These are phyloP conservation scores for Alliaria petiolata DNA, from an alignment of 345 rosid genomes.

Conservation along the genomic window DNA sequence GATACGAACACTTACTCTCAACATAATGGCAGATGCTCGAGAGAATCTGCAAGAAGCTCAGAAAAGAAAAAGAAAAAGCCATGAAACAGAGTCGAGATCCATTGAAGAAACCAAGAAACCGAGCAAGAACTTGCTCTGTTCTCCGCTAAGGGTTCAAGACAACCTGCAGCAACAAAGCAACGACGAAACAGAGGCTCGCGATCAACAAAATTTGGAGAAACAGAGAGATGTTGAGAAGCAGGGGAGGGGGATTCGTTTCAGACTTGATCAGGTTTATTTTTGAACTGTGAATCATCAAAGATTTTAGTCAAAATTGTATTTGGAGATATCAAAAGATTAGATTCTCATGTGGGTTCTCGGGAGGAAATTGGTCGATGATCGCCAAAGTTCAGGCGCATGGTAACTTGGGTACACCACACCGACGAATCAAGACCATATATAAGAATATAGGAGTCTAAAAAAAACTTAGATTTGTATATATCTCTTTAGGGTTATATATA, in stretches of 20 bases:
- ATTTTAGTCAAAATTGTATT: too few species aligned
- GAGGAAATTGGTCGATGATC: too few species aligned
- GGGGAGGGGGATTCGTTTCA: background rate
- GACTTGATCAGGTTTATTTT: background rate
- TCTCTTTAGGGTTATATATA: too few species aligned
- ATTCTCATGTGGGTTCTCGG: too few species aligned
- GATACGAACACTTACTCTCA: background rate
- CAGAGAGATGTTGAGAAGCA: background rate
- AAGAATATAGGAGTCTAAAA: too few species aligned
- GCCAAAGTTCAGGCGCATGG: too few species aligned
- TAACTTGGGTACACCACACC: too few species aligned
- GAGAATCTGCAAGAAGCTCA: background rate
- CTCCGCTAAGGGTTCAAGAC: background rate
- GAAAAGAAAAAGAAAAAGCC: background rate
- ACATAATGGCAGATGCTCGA: background rate
- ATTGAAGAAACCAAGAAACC: background rate
- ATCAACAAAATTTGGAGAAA: background rate
- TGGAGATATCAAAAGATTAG: too few species aligned
- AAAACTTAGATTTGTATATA: too few species aligned
- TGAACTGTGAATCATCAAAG: background rate
- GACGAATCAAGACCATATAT: too few species aligned
- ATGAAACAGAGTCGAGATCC: background rate
- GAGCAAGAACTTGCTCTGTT: background rate
- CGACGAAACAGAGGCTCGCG: too few species aligned
- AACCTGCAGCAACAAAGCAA: background rate